phyloP scores from a whole-genome alignment of 2,329 filamentous ascomycete species.

The Clonostachys byssicola region DNA sequence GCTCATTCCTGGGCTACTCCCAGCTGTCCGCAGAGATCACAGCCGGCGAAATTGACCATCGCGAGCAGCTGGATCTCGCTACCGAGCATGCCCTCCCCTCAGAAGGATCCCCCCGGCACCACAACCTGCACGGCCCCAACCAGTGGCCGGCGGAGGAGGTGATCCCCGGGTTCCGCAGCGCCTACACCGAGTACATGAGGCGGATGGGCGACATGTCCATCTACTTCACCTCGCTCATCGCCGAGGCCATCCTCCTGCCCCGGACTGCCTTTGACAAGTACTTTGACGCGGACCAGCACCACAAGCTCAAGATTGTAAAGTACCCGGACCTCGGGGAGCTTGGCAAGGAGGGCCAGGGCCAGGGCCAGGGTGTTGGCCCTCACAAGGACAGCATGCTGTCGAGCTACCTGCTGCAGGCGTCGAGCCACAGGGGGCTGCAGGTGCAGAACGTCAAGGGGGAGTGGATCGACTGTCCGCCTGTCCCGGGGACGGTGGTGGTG shows the following conservation, averaged over 20 bases:
- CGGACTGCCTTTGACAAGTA: constrained; percentile 69
- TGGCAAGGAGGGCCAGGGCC: constrained; percentile 32
- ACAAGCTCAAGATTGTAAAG: constrained; percentile 87
- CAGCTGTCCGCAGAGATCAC: constrained; percentile 66
- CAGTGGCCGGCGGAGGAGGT: constrained; percentile 69
- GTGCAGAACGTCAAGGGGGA: constrained; percentile 74
- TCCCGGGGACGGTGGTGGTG: constrained; percentile 75
- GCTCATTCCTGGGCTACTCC: constrained; percentile 69
- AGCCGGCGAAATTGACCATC: constrained; percentile 70
- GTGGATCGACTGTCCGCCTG: constrained; percentile 81
- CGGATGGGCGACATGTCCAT: constrained; percentile 71
- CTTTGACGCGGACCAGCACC: constrained; percentile 68
- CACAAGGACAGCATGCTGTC: constrained; percentile 86
- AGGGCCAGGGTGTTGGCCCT: constrained; percentile 65
- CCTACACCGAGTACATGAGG: constrained; percentile 71
- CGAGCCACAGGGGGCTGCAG: constrained; percentile 71
- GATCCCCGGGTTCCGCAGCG: constrained; percentile 63
- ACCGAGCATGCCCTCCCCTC: constrained; percentile 68
- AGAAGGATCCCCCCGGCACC: constrained; percentile 61
- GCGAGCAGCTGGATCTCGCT: constrained; percentile 83
- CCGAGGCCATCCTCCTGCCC: constrained; percentile 75
- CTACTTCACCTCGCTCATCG: constrained; percentile 74
- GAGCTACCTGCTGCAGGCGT: constrained; percentile 77
- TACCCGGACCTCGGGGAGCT: constrained; percentile 71
- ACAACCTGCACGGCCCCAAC: constrained; percentile 72